Evolutionary conservation across 1,284 basidiomycete species (phyloP).

Genomic region (Trametes sp.): DNA sequence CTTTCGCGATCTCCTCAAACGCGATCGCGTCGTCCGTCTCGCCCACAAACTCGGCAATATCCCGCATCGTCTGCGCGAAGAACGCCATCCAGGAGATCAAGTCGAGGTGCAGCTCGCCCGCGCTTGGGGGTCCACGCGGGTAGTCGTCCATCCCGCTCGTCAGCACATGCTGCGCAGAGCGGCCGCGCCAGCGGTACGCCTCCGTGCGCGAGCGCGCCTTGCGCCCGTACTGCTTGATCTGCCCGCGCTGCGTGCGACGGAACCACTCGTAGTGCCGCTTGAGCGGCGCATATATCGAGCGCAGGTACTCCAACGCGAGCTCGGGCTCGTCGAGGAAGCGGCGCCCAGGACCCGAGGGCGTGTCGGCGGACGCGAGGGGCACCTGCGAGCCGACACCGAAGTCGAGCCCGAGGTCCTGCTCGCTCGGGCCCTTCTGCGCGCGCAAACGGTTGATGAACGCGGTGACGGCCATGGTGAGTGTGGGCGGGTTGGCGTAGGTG

Average conservation of each 20-base stretch:
- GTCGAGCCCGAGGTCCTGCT: constrained; percentile 71
- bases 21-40: constrained; percentile 82
- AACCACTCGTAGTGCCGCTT: constrained; percentile 97
- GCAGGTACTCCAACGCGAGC: constrained; percentile 73
- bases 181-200: constrained; percentile 94
- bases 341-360: constrained; percentile 43
- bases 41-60: constrained; percentile 84
- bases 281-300: constrained; percentile 82
- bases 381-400: constrained; percentile 56
- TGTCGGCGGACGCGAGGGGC: constrained; percentile 45
- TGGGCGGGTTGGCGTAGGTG: constrained; percentile 93
- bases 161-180: constrained; percentile 85
- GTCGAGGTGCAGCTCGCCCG: constrained; percentile 92
- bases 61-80: constrained; percentile 89
- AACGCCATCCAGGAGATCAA: constrained; percentile 96
- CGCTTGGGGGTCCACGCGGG: constrained; percentile 86
- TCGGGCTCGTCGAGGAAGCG: constrained; percentile 64
- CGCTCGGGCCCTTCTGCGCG: constrained; percentile 53
- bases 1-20: constrained; percentile 79
- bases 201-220: constrained; percentile 85
- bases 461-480: constrained; percentile 89
- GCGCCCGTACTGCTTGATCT: constrained; percentile 89
- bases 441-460: constrained; percentile 85
- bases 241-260: constrained; percentile 89
- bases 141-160: constrained; percentile 97